A percentile compares a stretch with the other conserved stretches of the same genome.
phyloP scores from a whole-genome alignment of 1,139 yeast species.

The Geotrichum restrictum region DNA sequence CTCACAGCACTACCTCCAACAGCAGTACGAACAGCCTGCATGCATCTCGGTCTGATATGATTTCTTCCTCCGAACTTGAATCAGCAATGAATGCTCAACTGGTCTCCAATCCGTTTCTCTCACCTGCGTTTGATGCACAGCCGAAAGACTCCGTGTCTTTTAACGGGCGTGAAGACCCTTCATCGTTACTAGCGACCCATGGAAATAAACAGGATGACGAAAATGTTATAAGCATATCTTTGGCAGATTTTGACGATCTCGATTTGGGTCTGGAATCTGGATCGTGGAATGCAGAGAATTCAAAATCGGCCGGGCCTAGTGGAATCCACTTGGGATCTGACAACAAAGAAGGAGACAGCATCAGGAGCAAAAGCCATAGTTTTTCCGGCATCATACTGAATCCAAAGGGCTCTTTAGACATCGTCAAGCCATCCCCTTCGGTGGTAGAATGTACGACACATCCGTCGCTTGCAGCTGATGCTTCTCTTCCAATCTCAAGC shows the following conservation, averaged over 20 bases:
- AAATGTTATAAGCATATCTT: slow-evolving; percentile 2
- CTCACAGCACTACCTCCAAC: slow-evolving; percentile 4
- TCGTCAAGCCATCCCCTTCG: too few species aligned
- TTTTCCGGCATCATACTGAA: too few species aligned
- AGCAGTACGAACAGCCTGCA: slow-evolving; percentile 2
- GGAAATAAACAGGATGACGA: neutral
- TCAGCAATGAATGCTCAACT: neutral
- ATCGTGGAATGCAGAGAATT: neutral
- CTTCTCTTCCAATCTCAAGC: slow-evolving; percentile 58
- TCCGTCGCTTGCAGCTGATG: too few species aligned
- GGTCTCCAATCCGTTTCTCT: slow-evolving; percentile 2
- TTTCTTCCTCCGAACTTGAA: neutral
- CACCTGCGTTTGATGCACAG: neutral
- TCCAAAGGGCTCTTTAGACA: too few species aligned
- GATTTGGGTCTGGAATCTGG: neutral
- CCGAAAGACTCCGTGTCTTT: slow-evolving; percentile 5
- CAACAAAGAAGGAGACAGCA: too few species aligned
- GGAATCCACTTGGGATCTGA: too few species aligned
- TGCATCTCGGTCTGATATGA: neutral
- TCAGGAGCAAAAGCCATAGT: too few species aligned
- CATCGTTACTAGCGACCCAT: neutral
- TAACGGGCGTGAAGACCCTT: neutral
- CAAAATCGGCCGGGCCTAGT: too few species aligned
- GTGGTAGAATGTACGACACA: too few species aligned
- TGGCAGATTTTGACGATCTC: slow-evolving; percentile 9